Conservation (phyloP, 2,329 filamentous ascomycete species). For the Alternaria burnsii region DNA sequence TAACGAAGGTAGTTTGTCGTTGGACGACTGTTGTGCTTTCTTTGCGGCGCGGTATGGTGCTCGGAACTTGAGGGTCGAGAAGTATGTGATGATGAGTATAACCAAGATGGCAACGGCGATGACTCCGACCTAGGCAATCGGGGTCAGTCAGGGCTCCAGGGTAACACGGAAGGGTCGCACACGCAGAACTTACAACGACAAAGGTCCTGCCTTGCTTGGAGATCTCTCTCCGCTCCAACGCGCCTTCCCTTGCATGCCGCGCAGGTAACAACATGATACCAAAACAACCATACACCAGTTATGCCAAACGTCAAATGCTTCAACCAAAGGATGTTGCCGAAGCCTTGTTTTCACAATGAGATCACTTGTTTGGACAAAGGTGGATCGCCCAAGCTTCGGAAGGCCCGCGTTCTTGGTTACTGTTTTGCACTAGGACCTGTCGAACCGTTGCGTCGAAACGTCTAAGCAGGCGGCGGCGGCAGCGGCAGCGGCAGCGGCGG, state of each 20-base stretch:
- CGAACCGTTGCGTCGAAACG: constrained; percentile 20
- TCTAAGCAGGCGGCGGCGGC: constrained; percentile 1
- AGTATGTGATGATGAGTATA: constrained; percentile 45
- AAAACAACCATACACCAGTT: constrained; percentile 9
- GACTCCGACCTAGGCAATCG: constrained; percentile 33
- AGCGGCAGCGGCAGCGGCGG: neutral
- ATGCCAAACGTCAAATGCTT: constrained; percentile 17
- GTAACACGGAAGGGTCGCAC: neutral
- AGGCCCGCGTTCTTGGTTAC: constrained; percentile 23
- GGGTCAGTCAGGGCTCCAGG: constrained; percentile 20
- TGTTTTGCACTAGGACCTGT: constrained; percentile 28
- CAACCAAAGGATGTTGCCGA: constrained; percentile 16
- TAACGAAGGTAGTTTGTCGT: constrained; percentile 42
- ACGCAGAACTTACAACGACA: constrained; percentile 38
- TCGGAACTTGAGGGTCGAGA: constrained; percentile 39
- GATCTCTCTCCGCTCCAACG: constrained; percentile 30
- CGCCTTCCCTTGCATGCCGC: constrained; percentile 29
- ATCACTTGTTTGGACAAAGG: constrained; percentile 34
- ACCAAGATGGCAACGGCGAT: constrained; percentile 41
- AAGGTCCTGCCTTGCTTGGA: constrained; percentile 34
- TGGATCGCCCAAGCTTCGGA: constrained; percentile 29
- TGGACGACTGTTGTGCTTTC: constrained; percentile 21
- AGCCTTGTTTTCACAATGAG: constrained; percentile 32
- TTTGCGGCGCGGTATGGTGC: constrained; percentile 18
- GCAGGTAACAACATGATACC: constrained; percentile 41